Base-by-base conservation (phyloP, 768 basidiomycete genomes). In the Postia placenta region DNA sequence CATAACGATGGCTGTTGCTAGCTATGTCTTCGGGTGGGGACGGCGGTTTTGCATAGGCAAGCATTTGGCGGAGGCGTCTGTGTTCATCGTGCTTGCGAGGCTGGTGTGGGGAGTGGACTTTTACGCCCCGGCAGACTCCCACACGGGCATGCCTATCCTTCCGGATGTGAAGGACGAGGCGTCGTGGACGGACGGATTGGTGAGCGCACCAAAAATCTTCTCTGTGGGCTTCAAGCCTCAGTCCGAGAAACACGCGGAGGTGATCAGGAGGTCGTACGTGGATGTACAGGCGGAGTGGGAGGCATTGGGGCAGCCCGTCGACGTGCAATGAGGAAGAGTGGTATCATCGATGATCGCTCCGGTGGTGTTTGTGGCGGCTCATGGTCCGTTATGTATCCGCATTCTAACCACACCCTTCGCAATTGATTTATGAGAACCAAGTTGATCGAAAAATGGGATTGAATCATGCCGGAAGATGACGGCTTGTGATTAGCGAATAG, bases 1-100 rank as follows among this genome's bases (percentile, higher is more conserved):
- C 37, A 20, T 36, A 11, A 28, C 44, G 19, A 49, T 50, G 12
- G 5, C 15, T n/a, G 5, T 7, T 12, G 12, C 20, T 26, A 56
- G 54, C 22, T 47, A 52, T 19, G 56, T 36, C 14, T 58, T 58
- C 42, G 57, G 57, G 11, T 55, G 48, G n/a, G 57, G 57, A 19
- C 42, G 57, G 6, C 51, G 57, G 11, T 48, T 53, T 33, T 58
- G 57, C 43, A 48, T 42, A 36, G 57, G 57, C 20, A 44, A 42
- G 19, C 33, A 56, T 24, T 36, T 58, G 19, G 57, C 48, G 4
- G 54, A 58, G 38, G 52, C 49, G 4, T 51, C 54, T 0, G 23
- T 58, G 5, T 58, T 56, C 49, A 53, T 58, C 36, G 45, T 33
- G 2, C 45, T 46, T 23, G 38, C 45, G 2, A 36, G 45, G n/a